Conservation (phyloP, 352 stramenopile species). For the Phytophthora chlamydospora region DNA sequence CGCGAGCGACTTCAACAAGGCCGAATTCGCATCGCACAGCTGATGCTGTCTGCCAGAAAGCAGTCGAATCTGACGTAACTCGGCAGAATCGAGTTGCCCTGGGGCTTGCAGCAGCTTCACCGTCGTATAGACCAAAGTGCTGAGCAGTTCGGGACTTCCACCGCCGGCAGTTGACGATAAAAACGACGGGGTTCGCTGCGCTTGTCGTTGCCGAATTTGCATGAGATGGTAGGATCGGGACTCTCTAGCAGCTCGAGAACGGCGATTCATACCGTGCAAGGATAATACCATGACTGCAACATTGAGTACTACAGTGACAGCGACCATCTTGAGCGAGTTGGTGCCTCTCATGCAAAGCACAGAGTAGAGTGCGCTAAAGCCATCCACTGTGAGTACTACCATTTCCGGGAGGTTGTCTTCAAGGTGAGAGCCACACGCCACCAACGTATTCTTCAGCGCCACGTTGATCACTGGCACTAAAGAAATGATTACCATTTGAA, state of each 20-base stretch:
- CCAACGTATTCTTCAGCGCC: slow-evolving; percentile 35
- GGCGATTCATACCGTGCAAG: slow-evolving; percentile 16
- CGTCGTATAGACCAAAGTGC: slow-evolving; percentile 9
- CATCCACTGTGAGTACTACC: slow-evolving; percentile 32
- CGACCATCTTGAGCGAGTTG: slow-evolving; percentile 26
- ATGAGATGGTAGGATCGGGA: neutral
- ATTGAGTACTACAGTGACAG: slow-evolving; percentile 16
- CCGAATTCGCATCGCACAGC: slow-evolving; percentile 7
- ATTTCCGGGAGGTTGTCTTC: slow-evolving; percentile 31
- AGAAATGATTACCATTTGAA: slow-evolving; percentile 2
- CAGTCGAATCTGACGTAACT: slow-evolving; percentile 22
- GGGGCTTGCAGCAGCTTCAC: slow-evolving; percentile 17
- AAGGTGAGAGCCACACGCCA: slow-evolving; percentile 27
- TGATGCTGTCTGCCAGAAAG: slow-evolving; percentile 20
- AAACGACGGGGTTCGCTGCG: slow-evolving; percentile 12
- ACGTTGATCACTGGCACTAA: slow-evolving; percentile 38
- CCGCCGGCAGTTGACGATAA: slow-evolving; percentile 1
- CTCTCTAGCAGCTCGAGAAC: slow-evolving; percentile 9
- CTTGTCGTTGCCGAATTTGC: slow-evolving; percentile 6
- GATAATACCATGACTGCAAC: slow-evolving; percentile 4
- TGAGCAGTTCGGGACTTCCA: slow-evolving; percentile 7
- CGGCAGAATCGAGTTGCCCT: slow-evolving; percentile 13
- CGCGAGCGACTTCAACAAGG: slow-evolving; percentile 13
- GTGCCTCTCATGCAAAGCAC: slow-evolving; percentile 28
- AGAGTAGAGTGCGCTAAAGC: slow-evolving; percentile 39